Evolutionary conservation across 331 rosid species (phyloP), one percentile per base, ranked within the genome.

Genomic region (Prunus yedoensis): DNA sequence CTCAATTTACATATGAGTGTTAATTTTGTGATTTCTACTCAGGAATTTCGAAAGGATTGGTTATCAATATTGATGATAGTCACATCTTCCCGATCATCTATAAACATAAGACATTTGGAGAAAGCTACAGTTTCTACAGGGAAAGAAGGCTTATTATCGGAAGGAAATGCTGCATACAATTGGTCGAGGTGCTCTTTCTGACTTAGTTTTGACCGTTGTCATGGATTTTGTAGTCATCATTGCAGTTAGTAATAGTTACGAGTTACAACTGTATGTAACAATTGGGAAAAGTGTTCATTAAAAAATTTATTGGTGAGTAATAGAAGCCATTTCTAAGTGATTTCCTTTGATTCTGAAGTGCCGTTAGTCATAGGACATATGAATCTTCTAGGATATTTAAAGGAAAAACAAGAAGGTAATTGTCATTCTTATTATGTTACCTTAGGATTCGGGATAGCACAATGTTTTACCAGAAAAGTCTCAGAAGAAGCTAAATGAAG

Each of bases 101-200:
- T 89, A 86, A 94, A 92, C 87, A 92, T 94, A 78, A 85, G 99
- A 88, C 99, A 94, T 81, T 87, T 94, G 91, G 99, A 94, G 91
- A 94, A 90, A 91, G 99, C 99, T 74, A 94, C 99, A 71, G 96
- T 92, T 54, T 92, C 99, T 73, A 90, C 99, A 5, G 99, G 99
- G 74, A 94, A 94, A 85, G 99, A 94, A 85, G 99, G 99, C 79
- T 75, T 94, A 68, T 76, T 94, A 75, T 92, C 97, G 0, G 99
- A 94, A 79, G 99, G 99, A 81, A 94, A 94, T 79, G 86, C 97
- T 81, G 97, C 97, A 38, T 88, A 92, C 84, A 94, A 92, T 70
- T 94, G 99, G 99, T 94, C 97, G 88, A 94, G 99, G 99, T 94
- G 78, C 73, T 78, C 61, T 35, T 77, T 77, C 70, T 53, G 78